These are phyloP conservation scores for Coniochaeta sp. DNA, from an alignment of 2,329 filamentous ascomycete species.

Conservation along the genomic window DNA sequence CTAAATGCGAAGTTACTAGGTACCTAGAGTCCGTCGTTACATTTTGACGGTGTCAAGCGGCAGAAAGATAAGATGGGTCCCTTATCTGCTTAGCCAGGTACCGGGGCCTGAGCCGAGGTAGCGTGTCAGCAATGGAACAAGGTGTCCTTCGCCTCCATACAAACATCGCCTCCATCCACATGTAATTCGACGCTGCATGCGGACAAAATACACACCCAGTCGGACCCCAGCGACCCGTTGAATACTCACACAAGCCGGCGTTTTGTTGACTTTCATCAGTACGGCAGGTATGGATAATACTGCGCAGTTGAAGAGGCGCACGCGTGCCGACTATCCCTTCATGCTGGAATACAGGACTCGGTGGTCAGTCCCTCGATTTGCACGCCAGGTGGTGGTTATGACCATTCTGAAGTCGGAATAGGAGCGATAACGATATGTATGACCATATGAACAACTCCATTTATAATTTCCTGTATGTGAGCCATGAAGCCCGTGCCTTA, in stretches of 20 bases:
- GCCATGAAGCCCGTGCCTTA: background rate
- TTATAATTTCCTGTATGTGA: slow-evolving; percentile 67
- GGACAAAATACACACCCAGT: background rate
- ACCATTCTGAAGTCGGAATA: slow-evolving; percentile 21
- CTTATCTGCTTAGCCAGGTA: no score
- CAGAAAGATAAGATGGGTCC: background rate
- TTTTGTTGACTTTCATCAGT: no score
- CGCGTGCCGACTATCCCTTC: slow-evolving; percentile 67
- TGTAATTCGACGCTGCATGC: background rate
- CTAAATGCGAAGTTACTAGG: no score
- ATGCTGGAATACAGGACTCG: slow-evolving; percentile 75
- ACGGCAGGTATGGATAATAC: slow-evolving; percentile 21
- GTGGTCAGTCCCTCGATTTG: slow-evolving; percentile 49
- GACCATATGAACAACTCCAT: slow-evolving; percentile 87
- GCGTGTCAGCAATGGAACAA: no score
- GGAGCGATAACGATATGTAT: slow-evolving; percentile 94
- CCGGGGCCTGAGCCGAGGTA: background rate
- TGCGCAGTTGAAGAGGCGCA: slow-evolving; percentile 49
- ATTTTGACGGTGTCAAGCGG: background rate
- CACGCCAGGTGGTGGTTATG: slow-evolving; percentile 4
- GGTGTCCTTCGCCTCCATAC: no score
- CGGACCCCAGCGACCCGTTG: background rate
- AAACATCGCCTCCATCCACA: no score
- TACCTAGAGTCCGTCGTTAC: no score
- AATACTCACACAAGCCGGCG: background rate